Evolutionary conservation across 2,329 filamentous ascomycete species (phyloP).

Genomic region (Plenodomus tracheiphilus): DNA sequence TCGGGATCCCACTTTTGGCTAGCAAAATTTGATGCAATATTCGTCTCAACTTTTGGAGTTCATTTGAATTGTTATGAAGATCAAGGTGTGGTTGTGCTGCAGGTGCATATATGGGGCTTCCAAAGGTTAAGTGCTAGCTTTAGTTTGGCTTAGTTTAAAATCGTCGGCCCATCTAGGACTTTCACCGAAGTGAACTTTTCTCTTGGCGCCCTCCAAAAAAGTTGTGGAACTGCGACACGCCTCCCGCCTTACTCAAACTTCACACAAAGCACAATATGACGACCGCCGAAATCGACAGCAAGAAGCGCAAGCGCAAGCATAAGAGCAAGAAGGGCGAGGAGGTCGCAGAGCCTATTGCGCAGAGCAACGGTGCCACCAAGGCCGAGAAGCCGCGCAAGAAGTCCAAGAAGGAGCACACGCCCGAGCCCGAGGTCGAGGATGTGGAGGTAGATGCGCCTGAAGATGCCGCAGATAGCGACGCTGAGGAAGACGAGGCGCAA

Average conservation of each 20-base stretch:
- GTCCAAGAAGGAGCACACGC: conserved; percentile 44
- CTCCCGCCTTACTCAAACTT: conserved; percentile 5
- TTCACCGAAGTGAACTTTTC: conserved; percentile 21
- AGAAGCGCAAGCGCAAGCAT: conserved; percentile 56
- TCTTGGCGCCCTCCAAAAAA: conserved; percentile 19
- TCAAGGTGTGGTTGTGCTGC: too few relatives aligned
- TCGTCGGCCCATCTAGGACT: not conserved
- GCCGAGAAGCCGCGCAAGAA: conserved; percentile 47
- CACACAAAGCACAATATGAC: conserved; percentile 35
- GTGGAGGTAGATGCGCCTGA: conserved; percentile 18
- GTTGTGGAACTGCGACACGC: conserved; percentile 14
- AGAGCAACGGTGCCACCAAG: conserved; percentile 40
- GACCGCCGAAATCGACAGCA: conserved; percentile 45
- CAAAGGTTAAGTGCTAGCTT: not conserved
- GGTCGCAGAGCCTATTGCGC: conserved; percentile 23
- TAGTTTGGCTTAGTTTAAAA: not conserved
- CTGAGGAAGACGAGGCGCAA: conserved; percentile 36
- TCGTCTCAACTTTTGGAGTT: too few relatives aligned
- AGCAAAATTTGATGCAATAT: too few relatives aligned
- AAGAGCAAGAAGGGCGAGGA: conserved; percentile 41
- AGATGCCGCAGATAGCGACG: conserved; percentile 41
- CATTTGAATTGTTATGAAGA: too few relatives aligned
- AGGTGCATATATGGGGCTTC: too few relatives aligned
- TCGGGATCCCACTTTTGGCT: too few relatives aligned
- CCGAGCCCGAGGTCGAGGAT: conserved; percentile 32